phyloP scores from a whole-genome alignment of 495 filamentous ascomycete genomes.

The Penicillium roqueforti region DNA sequence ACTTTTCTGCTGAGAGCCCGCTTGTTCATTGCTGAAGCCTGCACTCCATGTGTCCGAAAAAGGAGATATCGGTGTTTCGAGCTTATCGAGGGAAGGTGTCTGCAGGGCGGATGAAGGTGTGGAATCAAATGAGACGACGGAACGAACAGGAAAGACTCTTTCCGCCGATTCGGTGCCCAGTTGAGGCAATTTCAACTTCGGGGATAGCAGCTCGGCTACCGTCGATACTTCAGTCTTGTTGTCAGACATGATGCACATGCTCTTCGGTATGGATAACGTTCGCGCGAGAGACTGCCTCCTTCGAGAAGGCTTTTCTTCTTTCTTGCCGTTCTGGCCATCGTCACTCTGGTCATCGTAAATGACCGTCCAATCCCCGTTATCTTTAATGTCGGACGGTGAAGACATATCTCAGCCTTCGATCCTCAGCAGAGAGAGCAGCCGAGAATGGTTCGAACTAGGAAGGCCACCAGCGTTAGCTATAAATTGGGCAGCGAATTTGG shows the following conservation, averaged over 20 bases:
- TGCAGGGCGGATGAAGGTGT: conserved; percentile 24
- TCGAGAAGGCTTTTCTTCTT: conserved; percentile 8
- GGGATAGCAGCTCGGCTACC: conserved; percentile 15
- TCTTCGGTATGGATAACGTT: conserved; percentile 17
- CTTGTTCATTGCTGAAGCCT: neutral
- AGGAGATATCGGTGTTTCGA: conserved; percentile 19
- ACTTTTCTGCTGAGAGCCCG: neutral
- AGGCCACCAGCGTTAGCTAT: neutral
- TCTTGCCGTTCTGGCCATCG: conserved; percentile 3
- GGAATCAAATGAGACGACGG: conserved; percentile 23
- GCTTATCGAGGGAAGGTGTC: conserved; percentile 23
- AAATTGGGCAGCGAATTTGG: too few species aligned
- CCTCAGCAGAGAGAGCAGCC: neutral
- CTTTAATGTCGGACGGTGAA: conserved; percentile 1
- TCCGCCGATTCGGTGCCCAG: conserved; percentile 18
- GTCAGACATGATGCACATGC: conserved; percentile 24
- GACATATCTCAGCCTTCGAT: conserved; percentile 2
- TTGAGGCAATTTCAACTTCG: conserved; percentile 23
- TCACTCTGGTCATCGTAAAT: conserved; percentile 10
- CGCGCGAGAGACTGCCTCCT: conserved; percentile 6
- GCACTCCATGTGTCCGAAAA: conserved; percentile 12
- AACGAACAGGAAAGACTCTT: conserved; percentile 27
- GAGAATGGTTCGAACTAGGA: neutral
- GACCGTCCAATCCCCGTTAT: conserved; percentile 19
- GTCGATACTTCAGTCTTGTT: conserved; percentile 19